Conservation (phyloP, 208 protist species). For the Leishmania amazonensis region DNA sequence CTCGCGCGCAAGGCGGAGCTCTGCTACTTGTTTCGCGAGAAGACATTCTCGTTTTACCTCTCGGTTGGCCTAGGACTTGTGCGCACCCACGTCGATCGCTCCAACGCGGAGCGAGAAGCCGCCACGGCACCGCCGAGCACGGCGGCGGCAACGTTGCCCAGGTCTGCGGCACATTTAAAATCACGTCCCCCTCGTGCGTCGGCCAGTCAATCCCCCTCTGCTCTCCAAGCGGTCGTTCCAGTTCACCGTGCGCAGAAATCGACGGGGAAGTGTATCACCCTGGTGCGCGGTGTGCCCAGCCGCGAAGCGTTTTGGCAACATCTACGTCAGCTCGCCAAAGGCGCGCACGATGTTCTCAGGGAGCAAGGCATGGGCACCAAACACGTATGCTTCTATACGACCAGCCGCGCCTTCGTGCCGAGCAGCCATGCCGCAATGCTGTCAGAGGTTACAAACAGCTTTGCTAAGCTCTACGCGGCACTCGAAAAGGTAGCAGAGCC, state of each 20-base stretch:
- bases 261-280: conserved; percentile 48
- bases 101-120: conserved; percentile 16
- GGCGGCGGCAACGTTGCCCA: background rate
- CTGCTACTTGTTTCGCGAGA: conserved; percentile 57
- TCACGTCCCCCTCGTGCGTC: background rate
- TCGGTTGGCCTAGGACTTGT: conserved; percentile 56
- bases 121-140: no score
- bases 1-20: conserved; percentile 36
- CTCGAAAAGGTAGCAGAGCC: conserved; percentile 25
- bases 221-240: background rate
- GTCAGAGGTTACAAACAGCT: conserved; percentile 32
- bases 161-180: no score
- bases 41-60: conserved; percentile 63
- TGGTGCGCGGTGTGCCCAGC: conserved; percentile 24
- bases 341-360: conserved; percentile 37
- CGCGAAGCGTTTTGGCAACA: conserved; percentile 23
- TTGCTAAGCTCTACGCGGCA: conserved; percentile 18
- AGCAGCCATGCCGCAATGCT: conserved; percentile 34
- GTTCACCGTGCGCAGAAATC: conserved; percentile 31
- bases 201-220: no score
- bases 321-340: conserved; percentile 17
- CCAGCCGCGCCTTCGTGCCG: conserved; percentile 32
- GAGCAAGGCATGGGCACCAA: conserved; percentile 23
- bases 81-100: conserved; percentile 46
- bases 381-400: conserved; percentile 37